These are phyloP conservation scores for Hortiboletus campestris DNA, from an alignment of 768 basidiomycete genomes.

Conservation along the genomic window DNA sequence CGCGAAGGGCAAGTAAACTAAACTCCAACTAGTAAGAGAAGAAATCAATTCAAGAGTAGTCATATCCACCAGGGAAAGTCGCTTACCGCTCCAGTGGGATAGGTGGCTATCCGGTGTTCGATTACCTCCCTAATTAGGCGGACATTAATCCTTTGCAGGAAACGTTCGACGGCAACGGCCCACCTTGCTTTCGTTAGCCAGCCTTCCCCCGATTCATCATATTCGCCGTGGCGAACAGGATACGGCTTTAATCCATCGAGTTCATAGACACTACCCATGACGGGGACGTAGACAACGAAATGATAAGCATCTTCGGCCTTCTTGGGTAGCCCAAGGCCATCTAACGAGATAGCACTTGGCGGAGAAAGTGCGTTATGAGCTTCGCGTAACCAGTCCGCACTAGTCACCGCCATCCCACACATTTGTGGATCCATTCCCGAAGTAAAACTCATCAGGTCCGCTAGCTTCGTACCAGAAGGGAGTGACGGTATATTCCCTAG, in stretches of 20 bases:
- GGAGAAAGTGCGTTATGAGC: slow-evolving; percentile 94
- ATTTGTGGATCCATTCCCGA: slow-evolving; percentile 85
- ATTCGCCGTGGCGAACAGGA: slow-evolving; percentile 80
- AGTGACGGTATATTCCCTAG: slow-evolving; percentile 77
- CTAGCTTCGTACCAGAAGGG: slow-evolving; percentile 61
- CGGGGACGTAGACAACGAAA: slow-evolving; percentile 91
- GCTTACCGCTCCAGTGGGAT: slow-evolving; percentile 83
- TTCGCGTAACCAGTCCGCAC: slow-evolving; percentile 74
- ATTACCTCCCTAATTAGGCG: slow-evolving; percentile 65
- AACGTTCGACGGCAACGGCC: slow-evolving; percentile 13
- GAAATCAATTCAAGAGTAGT: slow-evolving; percentile 6
- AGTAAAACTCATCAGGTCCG: slow-evolving; percentile 74
- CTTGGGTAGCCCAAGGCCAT: slow-evolving; percentile 72
- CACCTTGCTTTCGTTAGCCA: slow-evolving; percentile 84
- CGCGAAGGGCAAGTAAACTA: slow-evolving; percentile 83
- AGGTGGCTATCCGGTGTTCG: slow-evolving; percentile 84
- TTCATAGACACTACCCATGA: slow-evolving; percentile 84
- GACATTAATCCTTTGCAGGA: slow-evolving; percentile 18
- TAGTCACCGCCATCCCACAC: slow-evolving; percentile 77
- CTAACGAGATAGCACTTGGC: slow-evolving; percentile 82
- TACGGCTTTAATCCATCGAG: slow-evolving; percentile 84
- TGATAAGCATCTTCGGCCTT: slow-evolving; percentile 88
- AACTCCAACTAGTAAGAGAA: slow-evolving; percentile 70
- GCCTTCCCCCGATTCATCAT: slow-evolving; percentile 65
- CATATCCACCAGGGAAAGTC: slow-evolving; percentile 13